Percentiles rank a stretch among this genome's conserved stretches.
Conservation (phyloP, 371 early-diverging fungal species). For the Ordospora colligata region DNA sequence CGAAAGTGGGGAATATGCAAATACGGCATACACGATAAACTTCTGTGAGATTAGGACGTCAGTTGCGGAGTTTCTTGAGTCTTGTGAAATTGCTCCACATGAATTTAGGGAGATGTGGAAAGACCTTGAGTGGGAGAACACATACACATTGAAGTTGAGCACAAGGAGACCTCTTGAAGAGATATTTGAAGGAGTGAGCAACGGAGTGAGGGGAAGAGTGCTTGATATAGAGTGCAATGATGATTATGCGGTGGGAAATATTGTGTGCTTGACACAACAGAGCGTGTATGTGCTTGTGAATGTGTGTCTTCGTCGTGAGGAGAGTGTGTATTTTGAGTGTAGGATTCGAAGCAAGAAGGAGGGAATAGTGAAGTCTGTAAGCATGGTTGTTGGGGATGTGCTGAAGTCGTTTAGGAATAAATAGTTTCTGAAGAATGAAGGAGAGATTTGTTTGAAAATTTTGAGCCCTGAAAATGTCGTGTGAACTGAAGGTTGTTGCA, state of each 20-base stretch:
- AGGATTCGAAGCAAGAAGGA: slow-evolving; percentile 55
- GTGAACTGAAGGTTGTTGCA: slow-evolving; percentile 38
- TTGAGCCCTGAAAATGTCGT: slow-evolving; percentile 54
- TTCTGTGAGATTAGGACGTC: slow-evolving; percentile 51
- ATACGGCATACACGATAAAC: slow-evolving; percentile 35
- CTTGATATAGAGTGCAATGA: slow-evolving; percentile 29
- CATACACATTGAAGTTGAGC: slow-evolving; percentile 47
- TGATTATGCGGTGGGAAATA: slow-evolving; percentile 51
- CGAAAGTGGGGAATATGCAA: slow-evolving; percentile 20
- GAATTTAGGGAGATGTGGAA: slow-evolving; percentile 56
- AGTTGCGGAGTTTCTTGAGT: slow-evolving; percentile 54
- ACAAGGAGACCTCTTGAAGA: not conserved
- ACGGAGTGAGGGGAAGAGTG: slow-evolving; percentile 41
- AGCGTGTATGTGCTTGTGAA: slow-evolving; percentile 52
- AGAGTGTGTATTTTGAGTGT: slow-evolving; percentile 30
- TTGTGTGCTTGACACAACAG: slow-evolving; percentile 48
- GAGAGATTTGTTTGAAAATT: slow-evolving; percentile 52
- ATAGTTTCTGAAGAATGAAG: not conserved
- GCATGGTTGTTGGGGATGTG: slow-evolving; percentile 26
- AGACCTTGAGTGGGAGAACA: slow-evolving; percentile 61
- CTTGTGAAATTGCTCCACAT: slow-evolving; percentile 13
- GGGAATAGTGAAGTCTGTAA: slow-evolving; percentile 57
- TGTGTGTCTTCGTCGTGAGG: slow-evolving; percentile 34
- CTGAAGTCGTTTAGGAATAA: slow-evolving; percentile 17
- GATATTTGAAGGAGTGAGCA: slow-evolving; percentile 27